Evolutionary conservation across 805 yeast species (phyloP).

Genomic region (Spathaspora hagerdaliae): DNA sequence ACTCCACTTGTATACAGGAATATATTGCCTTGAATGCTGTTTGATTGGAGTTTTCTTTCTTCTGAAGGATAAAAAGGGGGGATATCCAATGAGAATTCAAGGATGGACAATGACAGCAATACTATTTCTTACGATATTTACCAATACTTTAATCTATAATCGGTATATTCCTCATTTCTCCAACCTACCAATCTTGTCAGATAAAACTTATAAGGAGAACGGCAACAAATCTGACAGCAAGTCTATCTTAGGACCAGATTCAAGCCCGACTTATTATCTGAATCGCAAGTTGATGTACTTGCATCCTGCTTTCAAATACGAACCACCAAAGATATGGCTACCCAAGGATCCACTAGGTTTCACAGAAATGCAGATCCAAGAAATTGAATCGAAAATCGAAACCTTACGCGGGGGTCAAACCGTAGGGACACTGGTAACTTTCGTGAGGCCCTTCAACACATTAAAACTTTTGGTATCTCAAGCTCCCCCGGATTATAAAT

Average conservation of each 20-base stretch:
- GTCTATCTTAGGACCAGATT: not conserved
- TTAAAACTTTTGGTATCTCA: conserved; percentile 16
- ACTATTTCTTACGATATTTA: conserved; percentile 50
- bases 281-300: conserved; percentile 23
- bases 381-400: conserved; percentile 11
- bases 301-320: conserved; percentile 37
- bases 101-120: conserved; percentile 51
- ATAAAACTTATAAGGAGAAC: conserved; percentile 5
- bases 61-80: conserved; percentile 46
- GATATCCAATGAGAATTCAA: conserved; percentile 42
- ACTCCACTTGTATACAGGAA: conserved; percentile 72
- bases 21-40: conserved; percentile 77
- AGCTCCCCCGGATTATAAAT: conserved; percentile 34
- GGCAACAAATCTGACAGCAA: not conserved
- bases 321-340: conserved; percentile 35
- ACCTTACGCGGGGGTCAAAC: conserved; percentile 19
- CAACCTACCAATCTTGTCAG: conserved; percentile 25
- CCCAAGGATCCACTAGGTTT: conserved; percentile 34
- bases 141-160: conserved; percentile 50
- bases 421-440: conserved; percentile 21
- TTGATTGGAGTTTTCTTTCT: conserved; percentile 72
- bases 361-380: conserved; percentile 17
- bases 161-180: conserved; percentile 31
- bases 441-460: conserved; percentile 7
- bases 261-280: conserved; percentile 11